Evolutionary conservation across 805 yeast genomes (phyloP).

Genomic region (Cyberlindnera sargentensis): DNA sequence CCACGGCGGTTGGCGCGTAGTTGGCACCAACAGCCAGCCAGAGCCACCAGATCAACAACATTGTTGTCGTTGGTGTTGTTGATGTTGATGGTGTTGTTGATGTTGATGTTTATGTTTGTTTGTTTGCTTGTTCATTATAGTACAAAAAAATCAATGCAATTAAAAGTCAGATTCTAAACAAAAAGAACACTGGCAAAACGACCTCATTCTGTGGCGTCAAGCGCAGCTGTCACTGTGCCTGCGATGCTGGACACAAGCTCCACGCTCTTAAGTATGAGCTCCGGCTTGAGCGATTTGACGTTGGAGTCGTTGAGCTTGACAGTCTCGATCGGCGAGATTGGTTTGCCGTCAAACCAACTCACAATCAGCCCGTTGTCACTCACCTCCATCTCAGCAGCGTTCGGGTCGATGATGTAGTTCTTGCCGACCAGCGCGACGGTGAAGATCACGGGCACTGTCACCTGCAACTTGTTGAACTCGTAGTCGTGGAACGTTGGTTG

Average conservation of each 20-base stretch:
- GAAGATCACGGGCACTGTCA: slow-evolving; percentile 69
- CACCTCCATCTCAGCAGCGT: slow-evolving; percentile 82
- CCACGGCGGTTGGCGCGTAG: slow-evolving; percentile 22
- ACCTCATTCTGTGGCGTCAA: slow-evolving; percentile 10
- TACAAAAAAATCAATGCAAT: too few species aligned
- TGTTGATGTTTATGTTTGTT: neutral
- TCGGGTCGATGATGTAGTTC: slow-evolving; percentile 71
- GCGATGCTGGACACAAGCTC: slow-evolving; percentile 55
- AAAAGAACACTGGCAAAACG: neutral
- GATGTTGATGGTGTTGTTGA: neutral
- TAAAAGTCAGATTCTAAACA: neutral
- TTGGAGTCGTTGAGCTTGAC: slow-evolving; percentile 48
- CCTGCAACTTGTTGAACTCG: slow-evolving; percentile 53
- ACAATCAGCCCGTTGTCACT: slow-evolving; percentile 76
- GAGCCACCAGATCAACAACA: neutral
- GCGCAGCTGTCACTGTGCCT: slow-evolving; percentile 41
- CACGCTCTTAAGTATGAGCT: slow-evolving; percentile 45
- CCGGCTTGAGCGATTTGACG: slow-evolving; percentile 49
- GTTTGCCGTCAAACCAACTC: slow-evolving; percentile 61
- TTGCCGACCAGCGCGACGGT: slow-evolving; percentile 69
- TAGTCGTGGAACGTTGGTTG: slow-evolving; percentile 89
- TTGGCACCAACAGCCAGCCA: neutral
- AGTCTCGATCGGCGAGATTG: slow-evolving; percentile 68
- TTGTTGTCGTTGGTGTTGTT: neutral
- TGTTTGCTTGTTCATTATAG: neutral